These are phyloP conservation scores for Dendrobium catenatum DNA, from an alignment of 106 monocot genomes.

Conservation along the genomic window DNA sequence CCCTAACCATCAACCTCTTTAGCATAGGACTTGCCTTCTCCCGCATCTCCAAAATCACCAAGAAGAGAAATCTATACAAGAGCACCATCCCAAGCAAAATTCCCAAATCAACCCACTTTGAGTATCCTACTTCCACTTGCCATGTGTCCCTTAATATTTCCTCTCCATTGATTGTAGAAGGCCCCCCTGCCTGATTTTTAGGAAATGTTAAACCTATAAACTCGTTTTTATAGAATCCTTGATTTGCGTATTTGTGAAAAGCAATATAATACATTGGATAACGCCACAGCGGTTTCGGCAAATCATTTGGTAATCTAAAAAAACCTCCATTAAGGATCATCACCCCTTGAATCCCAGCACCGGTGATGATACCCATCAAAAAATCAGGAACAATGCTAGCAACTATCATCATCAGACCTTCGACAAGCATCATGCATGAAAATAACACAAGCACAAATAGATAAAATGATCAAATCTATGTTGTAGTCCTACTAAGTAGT, in stretches of 20 bases:
- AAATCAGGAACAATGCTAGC: conserved; percentile 73
- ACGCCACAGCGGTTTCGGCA: conserved; percentile 58
- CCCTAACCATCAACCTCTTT: background rate
- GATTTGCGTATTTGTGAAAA: conserved; percentile 65
- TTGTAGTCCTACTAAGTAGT: conserved; percentile 65
- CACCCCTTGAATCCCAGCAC: conserved; percentile 68
- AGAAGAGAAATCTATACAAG: conserved; percentile 52
- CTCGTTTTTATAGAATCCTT: conserved; percentile 81
- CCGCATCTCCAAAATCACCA: conserved; percentile 33
- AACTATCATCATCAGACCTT: conserved; percentile 87
- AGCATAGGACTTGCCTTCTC: conserved; percentile 44
- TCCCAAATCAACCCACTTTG: conserved; percentile 67
- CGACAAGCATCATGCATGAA: conserved; percentile 61
- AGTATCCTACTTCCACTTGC: conserved; percentile 51
- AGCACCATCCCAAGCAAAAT: conserved; percentile 63
- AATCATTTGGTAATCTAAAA: conserved; percentile 51
- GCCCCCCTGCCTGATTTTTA: conserved; percentile 13
- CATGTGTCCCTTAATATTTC: conserved; percentile 32
- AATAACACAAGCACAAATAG: conserved; percentile 54
- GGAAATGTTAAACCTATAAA: conserved; percentile 63
- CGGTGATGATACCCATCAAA: conserved; percentile 83
- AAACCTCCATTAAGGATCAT: conserved; percentile 81
- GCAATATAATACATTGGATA: conserved; percentile 73
- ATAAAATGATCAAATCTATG: conserved; percentile 35
- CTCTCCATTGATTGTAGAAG: conserved; percentile 25